A percentile compares a stretch with the other conserved stretches of the same genome.
phyloP scores from a whole-genome alignment of 2,329 filamentous ascomycete genomes.

The Scorias spongiosa region DNA sequence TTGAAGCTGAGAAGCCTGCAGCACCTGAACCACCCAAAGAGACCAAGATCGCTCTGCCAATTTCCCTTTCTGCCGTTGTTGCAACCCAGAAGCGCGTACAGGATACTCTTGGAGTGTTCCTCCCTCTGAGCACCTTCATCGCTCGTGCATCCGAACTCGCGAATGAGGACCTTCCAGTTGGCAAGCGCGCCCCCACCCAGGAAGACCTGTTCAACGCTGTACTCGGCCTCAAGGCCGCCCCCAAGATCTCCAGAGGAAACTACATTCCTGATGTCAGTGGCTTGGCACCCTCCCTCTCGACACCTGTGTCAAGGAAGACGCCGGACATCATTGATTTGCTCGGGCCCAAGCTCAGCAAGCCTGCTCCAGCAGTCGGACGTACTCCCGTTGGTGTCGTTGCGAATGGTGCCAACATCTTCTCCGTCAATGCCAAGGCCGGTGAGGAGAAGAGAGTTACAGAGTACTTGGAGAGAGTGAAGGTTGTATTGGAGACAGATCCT shows the following conservation, averaged over 20 bases:
- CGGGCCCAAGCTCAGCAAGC: constrained; percentile 29
- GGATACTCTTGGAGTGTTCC: constrained; percentile 58
- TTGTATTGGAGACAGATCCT: constrained; percentile 65
- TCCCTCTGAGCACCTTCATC: constrained; percentile 79
- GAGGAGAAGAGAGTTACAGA: constrained; percentile 70
- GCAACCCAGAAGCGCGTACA: constrained; percentile 70
- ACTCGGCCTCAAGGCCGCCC: constrained; percentile 45
- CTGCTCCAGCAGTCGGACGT: constrained; percentile 9
- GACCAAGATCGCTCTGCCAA: constrained; percentile 51
- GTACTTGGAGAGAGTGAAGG: constrained; percentile 79
- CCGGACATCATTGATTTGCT: constrained; percentile 76
- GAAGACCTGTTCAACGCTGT: constrained; percentile 84
- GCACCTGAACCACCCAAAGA: constrained; percentile 29
- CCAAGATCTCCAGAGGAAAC: constrained; percentile 37
- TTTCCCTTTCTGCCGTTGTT: constrained; percentile 66
- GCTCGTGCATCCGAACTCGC: constrained; percentile 70
- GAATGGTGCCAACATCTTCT: constrained; percentile 58
- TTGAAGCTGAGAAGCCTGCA: constrained; percentile 31
- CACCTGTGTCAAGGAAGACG: constrained; percentile 27
- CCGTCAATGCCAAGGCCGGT: constrained; percentile 57
- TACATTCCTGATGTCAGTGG: constrained; percentile 58
- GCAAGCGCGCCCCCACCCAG: constrained; percentile 50
- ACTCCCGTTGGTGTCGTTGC: constrained; percentile 20
- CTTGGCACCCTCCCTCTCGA: constrained; percentile 31
- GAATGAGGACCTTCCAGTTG: constrained; percentile 67